Evolutionary conservation across 2,329 filamentous ascomycete genomes (phyloP).

Genomic region (Hypocrella siamensis): DNA sequence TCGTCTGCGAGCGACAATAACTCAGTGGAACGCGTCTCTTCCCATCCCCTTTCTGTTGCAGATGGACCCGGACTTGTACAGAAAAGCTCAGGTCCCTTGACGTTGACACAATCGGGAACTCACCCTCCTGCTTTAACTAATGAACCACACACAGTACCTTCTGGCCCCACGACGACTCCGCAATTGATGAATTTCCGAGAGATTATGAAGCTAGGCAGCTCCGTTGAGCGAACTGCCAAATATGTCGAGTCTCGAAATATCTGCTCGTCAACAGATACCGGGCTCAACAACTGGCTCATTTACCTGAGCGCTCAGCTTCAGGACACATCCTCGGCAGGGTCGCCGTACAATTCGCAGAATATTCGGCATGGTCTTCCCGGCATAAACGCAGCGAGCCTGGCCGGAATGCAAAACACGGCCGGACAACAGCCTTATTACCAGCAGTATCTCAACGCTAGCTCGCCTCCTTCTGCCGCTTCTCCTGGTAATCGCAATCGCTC

Average conservation of each 20-base stretch:
- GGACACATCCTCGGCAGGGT: constrained; percentile 14
- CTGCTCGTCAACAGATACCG: constrained; percentile 59
- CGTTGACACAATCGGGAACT: too few species aligned
- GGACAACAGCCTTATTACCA: constrained; percentile 37
- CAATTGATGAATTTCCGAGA: constrained; percentile 51
- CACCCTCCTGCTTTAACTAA: background rate
- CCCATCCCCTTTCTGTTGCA: too few species aligned
- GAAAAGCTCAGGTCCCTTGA: too few species aligned
- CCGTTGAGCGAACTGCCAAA: constrained; percentile 53
- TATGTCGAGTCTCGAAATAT: constrained; percentile 59
- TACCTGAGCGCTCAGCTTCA: constrained; percentile 28
- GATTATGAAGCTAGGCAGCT: constrained; percentile 53
- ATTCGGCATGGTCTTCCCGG: constrained; percentile 6
- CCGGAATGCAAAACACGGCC: constrained; percentile 9
- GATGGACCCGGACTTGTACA: too few species aligned
- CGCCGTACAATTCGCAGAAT: constrained; percentile 11
- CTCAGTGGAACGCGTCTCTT: too few species aligned
- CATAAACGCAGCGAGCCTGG: constrained; percentile 8
- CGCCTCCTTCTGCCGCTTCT: constrained; percentile 11
- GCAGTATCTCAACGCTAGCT: constrained; percentile 34
- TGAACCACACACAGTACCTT: constrained; percentile 3
- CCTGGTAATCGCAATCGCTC: constrained; percentile 20
- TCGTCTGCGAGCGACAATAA: too few species aligned
- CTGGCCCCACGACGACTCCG: constrained; percentile 5
- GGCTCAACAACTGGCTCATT: constrained; percentile 45